Evolutionary conservation across 139 green algal species (phyloP), one percentile per base, ranked within the genome.

Genomic region (Volvox africanus): DNA sequence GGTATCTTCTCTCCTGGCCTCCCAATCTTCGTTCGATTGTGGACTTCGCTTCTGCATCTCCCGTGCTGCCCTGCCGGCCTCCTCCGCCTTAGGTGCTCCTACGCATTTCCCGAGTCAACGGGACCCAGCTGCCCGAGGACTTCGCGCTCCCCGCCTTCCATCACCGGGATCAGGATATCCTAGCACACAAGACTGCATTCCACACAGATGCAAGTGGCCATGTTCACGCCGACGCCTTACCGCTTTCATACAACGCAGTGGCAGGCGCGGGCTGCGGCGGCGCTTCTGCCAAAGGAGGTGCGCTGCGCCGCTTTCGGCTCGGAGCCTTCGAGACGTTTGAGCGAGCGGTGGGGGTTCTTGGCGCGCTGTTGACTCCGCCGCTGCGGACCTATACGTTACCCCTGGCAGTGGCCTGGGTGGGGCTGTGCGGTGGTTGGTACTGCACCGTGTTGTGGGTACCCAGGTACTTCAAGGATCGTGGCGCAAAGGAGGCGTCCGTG

Each of bases 361-460:
- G 22, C 22, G 35, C 85, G 73, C 80, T 94, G 85, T 33, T 93
- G 30, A 67, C 37, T 9, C 75, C 89, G 20, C 92, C 92, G 69
- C 61, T 94, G 61, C 69, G 36, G 19, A 0, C 21, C 3, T 90
- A 91, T 61, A 93, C 92, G 26, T 33, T 92, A 69, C 89, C 93
- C 6, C 77, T 95, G 82, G 68, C 88, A 16, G 82, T 92, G 22
- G 93, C 76, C 24, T 95, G 93, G 93, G 35, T 93, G 9, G 93
- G 89, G 44, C 82, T 92, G 82, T 94, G 90, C 37, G 90, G 90
- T 30, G 90, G 82, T 19, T 93, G 87, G 92, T 94, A 94, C 92
- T 91, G 80, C 86, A 93, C 86, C 24, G 85, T 94, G 78, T 87
- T 94, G 73, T 94, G 90, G 92, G 62, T 94, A 73, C 92, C 92